Base-by-base conservation (phyloP, 2,329 filamentous ascomycete species). In the Verticillium alfalfae region DNA sequence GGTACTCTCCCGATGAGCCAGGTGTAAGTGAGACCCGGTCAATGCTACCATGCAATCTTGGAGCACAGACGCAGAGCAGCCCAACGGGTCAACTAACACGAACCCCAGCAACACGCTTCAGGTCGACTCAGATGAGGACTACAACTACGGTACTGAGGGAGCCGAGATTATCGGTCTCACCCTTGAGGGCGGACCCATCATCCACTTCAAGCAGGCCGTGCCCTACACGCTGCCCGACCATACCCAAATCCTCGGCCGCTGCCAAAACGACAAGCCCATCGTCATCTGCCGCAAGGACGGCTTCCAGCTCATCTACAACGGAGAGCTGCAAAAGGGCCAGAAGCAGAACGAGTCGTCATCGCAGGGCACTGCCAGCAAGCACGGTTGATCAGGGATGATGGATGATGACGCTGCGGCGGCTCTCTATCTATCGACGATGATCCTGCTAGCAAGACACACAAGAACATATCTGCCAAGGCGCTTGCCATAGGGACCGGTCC, bases 141-240 rank as follows among this genome's bases (percentile, higher is more conserved):
- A 73, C 1, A 65, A 69, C 31, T 68, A 71, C 6, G 75, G 67
- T 55, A 69, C 62, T 36, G 67, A 66, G 61, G 60, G 65, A 38
- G 71, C 70, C 58, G 68, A 76, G 34, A 74, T 81, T 4, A 70
- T 82, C 54, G 79, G 79, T 45, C 78, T 79, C 66, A 79, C 78
- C 1, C 70, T 79, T 10, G 73, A 77, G 5, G 79, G 79, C 15
- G 77, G 76, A 2, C 79, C 79, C 2, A 81, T 82, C 58, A 67
- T 82, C n/a, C 74, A 75, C 18, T 79, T 81, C 62, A 70, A 67
- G 39, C 69, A 75, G n/a, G 67, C 75, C 0, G 66, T 73, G 5
- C 71, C 72, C 8, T 66, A 70, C 26, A 64, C 66, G 12, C 60
- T 77, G 1, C 70, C 72, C 2, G 65, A 72, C 7, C 69, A 73